These are phyloP conservation scores for Geotrichum candidum DNA, from an alignment of 1,139 yeast genomes.

Conservation along the genomic window DNA sequence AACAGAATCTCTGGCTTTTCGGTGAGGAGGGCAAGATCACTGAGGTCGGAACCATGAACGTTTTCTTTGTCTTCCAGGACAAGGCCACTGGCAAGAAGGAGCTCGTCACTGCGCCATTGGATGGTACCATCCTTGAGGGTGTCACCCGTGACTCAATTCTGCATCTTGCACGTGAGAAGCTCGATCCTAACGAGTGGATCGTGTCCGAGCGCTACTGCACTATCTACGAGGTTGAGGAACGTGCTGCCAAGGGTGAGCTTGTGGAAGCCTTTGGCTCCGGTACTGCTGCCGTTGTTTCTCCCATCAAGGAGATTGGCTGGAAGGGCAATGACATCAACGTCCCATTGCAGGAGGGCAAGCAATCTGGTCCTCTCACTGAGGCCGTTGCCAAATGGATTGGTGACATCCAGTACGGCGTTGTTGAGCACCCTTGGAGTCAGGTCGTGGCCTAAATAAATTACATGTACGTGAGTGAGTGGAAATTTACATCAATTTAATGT, in stretches of 20 bases:
- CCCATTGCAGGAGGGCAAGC: conserved; percentile 72
- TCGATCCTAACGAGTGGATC: conserved; percentile 69
- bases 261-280: conserved; percentile 96
- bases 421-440: conserved; percentile 45
- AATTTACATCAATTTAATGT: no score
- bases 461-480: no score
- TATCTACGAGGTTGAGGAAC: conserved; percentile 71
- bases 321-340: conserved; percentile 63
- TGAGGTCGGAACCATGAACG: conserved; percentile 98
- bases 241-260: conserved; percentile 71
- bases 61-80: conserved; percentile 73
- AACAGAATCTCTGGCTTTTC: conserved; percentile 93
- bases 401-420: conserved; percentile 82
- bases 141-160: conserved; percentile 90
- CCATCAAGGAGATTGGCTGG: conserved; percentile 83
- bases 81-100: conserved; percentile 72
- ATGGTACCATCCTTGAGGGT: conserved; percentile 95
- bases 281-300: conserved; percentile 95
- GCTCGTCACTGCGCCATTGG: conserved; percentile 91
- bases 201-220: conserved; percentile 77
- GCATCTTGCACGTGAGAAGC: conserved; percentile 64
- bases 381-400: conserved; percentile 77
- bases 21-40: conserved; percentile 87
- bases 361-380: conserved; percentile 73
- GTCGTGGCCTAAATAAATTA: conserved; percentile 10